Evolutionary conservation across 257 asterid species (phyloP).

Genomic region (Ballota nigra): DNA sequence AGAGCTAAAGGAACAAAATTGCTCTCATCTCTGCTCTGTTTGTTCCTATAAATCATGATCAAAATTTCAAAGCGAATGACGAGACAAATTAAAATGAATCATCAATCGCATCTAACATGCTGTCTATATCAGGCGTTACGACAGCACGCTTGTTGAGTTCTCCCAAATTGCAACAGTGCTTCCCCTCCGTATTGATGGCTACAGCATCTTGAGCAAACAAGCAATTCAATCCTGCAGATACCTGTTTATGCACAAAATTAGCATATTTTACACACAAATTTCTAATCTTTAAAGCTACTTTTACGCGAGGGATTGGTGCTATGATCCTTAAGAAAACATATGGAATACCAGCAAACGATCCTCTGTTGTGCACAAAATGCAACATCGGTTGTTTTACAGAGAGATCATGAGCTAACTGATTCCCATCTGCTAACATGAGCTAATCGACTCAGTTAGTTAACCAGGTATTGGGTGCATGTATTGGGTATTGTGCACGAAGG

Average conservation of each 20-base stretch:
- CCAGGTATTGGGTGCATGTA: too few relatives aligned
- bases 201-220: constrained; percentile 54
- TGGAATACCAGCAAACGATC: not conserved
- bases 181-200: constrained; percentile 49
- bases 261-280: not conserved
- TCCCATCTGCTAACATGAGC: not conserved
- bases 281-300: not conserved
- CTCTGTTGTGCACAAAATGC: not conserved
- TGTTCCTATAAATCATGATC: not conserved
- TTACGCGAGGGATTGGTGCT: not conserved
- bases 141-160: constrained; percentile 60
- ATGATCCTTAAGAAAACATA: not conserved
- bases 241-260: constrained; percentile 39
- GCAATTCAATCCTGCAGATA: constrained; percentile 60
- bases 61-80: constrained; percentile 22
- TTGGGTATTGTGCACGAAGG: too few relatives aligned
- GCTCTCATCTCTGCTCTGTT: not conserved
- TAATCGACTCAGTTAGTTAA: not conserved
- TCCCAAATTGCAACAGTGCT: constrained; percentile 54
- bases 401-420: not conserved
- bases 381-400: not conserved
- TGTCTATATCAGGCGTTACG: constrained; percentile 61
- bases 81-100: constrained; percentile 32
- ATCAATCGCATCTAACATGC: constrained; percentile 39
- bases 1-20: not conserved